Base-by-base conservation (phyloP, 148 eudicot genomes). In the Vaccinium myrtillus region DNA sequence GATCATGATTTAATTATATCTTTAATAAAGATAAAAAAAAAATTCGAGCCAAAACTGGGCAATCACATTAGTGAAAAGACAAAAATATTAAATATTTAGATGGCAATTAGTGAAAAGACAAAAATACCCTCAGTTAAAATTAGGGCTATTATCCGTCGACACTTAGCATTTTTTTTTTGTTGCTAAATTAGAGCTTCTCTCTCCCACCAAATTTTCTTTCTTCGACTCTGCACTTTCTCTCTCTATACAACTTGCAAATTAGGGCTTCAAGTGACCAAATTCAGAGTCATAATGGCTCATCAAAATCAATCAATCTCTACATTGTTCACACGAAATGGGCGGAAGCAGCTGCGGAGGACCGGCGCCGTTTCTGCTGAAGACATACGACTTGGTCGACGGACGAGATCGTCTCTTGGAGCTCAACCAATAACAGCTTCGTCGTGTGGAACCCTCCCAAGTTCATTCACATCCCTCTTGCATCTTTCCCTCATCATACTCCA, bases 301-400 rank as follows among this genome's bases (percentile, higher is more conserved):
- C 59, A 0, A 23, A 78, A 54, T 11, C 81, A 15, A 4, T 51
- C 81, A 25, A 78, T 27, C n/a, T 51, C 39, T 12, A 2, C 21
- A 78, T 54, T 43, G 3, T 77, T 21, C 43, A 5, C 27, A 25
- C 58, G 49, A 70, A 82, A 93, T 94, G 95, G 95, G 91, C 63
- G 90, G 90, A 49, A 21, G 67, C 36, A 2, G 92, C 55, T 91
- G 93, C 3, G 93, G 94, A 21, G 97, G 97, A 1, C 98, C 98
- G 85, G 95, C 97, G 75, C 98, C 98, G 65, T 95, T 95, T 61
- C 88, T 95, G n/a, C 25, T 91, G 63, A 95, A 95, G 83, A 94
- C 97, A 7, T 95, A 95, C 86, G 98, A 95, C 50, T 94, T 94
- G 98, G 95, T 95, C 8, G 97, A 95, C 67, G 97, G 92, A 95